These are phyloP conservation scores for Secale cereale DNA, from an alignment of 176 grass and related monocot species.

Conservation along the genomic window DNA sequence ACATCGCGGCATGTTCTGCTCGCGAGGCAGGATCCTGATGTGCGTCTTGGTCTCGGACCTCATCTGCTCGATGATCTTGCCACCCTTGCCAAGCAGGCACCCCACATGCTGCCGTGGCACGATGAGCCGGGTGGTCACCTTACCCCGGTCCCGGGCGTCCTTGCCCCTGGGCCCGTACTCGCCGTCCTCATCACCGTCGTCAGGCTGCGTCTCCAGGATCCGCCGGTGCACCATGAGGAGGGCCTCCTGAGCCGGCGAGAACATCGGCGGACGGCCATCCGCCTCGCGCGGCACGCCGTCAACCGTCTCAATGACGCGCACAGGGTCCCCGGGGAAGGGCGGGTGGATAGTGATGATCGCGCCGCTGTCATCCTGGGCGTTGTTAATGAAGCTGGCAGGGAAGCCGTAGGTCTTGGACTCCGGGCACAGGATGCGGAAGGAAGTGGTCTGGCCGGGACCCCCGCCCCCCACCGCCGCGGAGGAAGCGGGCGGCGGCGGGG, in stretches of 20 bases:
- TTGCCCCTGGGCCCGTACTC: constrained; percentile 53
- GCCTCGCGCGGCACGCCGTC: constrained; percentile 54
- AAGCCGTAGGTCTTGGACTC: constrained; percentile 73
- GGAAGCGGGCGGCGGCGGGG: constrained; percentile 13
- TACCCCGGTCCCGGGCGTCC: constrained; percentile 58
- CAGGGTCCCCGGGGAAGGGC: constrained; percentile 56
- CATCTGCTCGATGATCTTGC: constrained; percentile 99
- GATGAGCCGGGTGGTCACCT: constrained; percentile 71
- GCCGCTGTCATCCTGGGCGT: constrained; percentile 63
- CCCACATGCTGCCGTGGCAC: constrained; percentile 81
- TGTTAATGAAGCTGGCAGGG: constrained; percentile 37
- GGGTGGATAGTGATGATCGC: constrained; percentile 77
- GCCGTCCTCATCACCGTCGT: constrained; percentile 52
- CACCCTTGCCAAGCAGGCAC: constrained; percentile 85
- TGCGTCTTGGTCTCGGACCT: constrained; percentile 96
- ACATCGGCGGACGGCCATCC: constrained; percentile 70
- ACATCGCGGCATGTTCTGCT: constrained; percentile 73
- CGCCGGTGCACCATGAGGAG: constrained; percentile 71
- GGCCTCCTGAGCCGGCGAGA: constrained; percentile 91
- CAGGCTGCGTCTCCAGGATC: constrained; percentile 75
- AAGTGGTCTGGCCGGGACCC: constrained; percentile 41
- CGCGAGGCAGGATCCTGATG: constrained; percentile 89
- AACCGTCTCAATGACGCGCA: constrained; percentile 71
- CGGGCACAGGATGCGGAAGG: constrained; percentile 90
- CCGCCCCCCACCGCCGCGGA: neutral